Evolutionary conservation across 2,329 filamentous ascomycete species (phyloP).

Genomic region (Gyromitra esculenta): DNA sequence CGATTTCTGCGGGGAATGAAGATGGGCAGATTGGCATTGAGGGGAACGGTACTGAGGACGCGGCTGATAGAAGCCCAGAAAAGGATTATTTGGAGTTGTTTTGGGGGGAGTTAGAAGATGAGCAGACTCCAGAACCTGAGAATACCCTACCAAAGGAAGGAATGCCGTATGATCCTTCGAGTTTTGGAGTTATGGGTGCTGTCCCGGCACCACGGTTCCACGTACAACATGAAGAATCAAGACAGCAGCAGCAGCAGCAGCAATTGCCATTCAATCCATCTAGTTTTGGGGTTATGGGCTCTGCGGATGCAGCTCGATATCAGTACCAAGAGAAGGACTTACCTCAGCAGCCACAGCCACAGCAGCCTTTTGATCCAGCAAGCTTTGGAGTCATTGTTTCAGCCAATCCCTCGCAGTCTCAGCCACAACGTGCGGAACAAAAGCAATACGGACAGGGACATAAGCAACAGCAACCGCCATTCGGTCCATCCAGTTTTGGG

Average conservation of each 20-base stretch:
- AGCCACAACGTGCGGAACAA: slow-evolving; percentile 16
- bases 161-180: slow-evolving; percentile 25
- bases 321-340: slow-evolving; percentile 23
- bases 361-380: slow-evolving; percentile 28
- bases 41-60: background rate
- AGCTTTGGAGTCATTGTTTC: slow-evolving; percentile 21
- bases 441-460: slow-evolving; percentile 18
- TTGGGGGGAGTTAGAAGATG: slow-evolving; percentile 45
- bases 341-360: slow-evolving; percentile 16
- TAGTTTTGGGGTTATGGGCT: slow-evolving; percentile 29
- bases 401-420: background rate
- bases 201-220: background rate
- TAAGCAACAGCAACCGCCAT: slow-evolving; percentile 13
- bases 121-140: slow-evolving; percentile 16
- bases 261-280: slow-evolving; percentile 16
- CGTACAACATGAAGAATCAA: slow-evolving; percentile 1
- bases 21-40: slow-evolving; percentile 5
- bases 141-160: background rate
- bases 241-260: slow-evolving; percentile 16
- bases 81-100: slow-evolving; percentile 42
- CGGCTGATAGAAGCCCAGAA: slow-evolving; percentile 9
- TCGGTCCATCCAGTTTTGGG: slow-evolving; percentile 27
- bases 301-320: background rate
- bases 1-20: slow-evolving; percentile 4
- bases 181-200: slow-evolving; percentile 11